Base-by-base conservation (phyloP, 306 rosid species). In the Senna tora region DNA sequence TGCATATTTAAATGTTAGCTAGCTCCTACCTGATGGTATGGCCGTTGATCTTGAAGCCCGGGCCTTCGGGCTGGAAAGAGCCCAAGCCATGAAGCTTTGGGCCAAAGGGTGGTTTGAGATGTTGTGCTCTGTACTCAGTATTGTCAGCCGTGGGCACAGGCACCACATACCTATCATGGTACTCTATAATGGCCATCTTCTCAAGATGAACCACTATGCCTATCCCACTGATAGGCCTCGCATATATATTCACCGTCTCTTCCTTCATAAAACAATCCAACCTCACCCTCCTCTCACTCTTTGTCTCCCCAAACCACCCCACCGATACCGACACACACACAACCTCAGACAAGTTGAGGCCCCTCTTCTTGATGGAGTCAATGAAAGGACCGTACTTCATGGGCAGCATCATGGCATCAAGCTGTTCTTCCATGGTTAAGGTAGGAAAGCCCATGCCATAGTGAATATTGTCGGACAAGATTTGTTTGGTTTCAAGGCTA, bases 331-430 rank as follows among this genome's bases (percentile, higher is more conserved):
- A 68, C n/a, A n/a, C n/a, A 19, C 85, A 82, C 39, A 77, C 80
- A 9, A 82, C 82, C n/a, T 77, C 85, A 7, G 82, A 82, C 32
- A 82, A 34, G 45, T 82, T 82, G 34, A 77, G 49, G 4, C 85
- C 85, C 74, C 85, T 77, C 71, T 74, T 82, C 9, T 74, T 49
- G 4, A 82, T 47, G 0, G 85, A 77, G 0, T 62, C 80, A 4
- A 54, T 57, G 49, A 82, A 82, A 5, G 80, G 77, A 5, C 62
- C 65, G 15, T 82, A 73, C 28, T 69, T 49, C 0, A 19, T 3
- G 0, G 85, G 85, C 4, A 82, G 74, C 11, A 2, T 13, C 8
- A 50, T 42, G 42, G 80, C 86, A 3, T 5, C 36, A 7, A 0
- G 2, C 51, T 77, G 82, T 33, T 82, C 86, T 0, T 64, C 72